phyloP scores from a whole-genome alignment of 345 rosid species.

The Pistacia integerrima region DNA sequence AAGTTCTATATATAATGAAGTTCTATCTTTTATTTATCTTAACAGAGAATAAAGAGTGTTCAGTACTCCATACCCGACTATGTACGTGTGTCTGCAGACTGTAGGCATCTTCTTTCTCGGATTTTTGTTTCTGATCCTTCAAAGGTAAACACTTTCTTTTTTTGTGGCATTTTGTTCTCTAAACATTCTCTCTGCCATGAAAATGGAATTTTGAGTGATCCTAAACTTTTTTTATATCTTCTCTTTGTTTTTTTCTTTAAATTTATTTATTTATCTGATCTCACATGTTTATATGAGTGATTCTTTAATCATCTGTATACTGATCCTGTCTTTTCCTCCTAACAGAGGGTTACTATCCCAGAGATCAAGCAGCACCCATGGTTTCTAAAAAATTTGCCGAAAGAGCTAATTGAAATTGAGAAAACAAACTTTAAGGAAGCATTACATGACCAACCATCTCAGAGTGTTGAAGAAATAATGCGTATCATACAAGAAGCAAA shows the following conservation, averaged over 20 bases:
- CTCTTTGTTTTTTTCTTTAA: too few relatives aligned
- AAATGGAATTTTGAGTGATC: background rate
- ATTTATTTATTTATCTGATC: too few relatives aligned
- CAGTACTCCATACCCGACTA: slow-evolving; percentile 74
- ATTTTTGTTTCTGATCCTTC: slow-evolving; percentile 69
- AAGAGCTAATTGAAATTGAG: slow-evolving; percentile 58
- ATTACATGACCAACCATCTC: slow-evolving; percentile 35
- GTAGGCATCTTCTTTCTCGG: slow-evolving; percentile 58
- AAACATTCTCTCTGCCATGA: background rate
- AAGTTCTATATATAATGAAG: background rate
- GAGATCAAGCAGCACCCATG: slow-evolving; percentile 73
- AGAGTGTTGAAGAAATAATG: slow-evolving; percentile 47
- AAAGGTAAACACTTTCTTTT: slow-evolving; percentile 37
- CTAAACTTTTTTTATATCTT: background rate
- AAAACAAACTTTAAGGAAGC: slow-evolving; percentile 37
- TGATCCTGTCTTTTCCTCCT: slow-evolving; percentile 9
- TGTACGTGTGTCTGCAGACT: slow-evolving; percentile 61
- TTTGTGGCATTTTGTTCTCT: background rate
- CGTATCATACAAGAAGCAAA: slow-evolving; percentile 55
- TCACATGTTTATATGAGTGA: background rate
- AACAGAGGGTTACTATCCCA: slow-evolving; percentile 62
- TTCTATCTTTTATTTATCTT: background rate
- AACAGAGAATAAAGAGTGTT: slow-evolving; percentile 63
- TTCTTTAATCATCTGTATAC: background rate
- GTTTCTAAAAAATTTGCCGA: slow-evolving; percentile 64